A percentile compares a stretch with the other conserved stretches of the same genome.
Conservation (phyloP, 2,329 filamentous ascomycete genomes). For the Pseudogymnoascus sp. region DNA sequence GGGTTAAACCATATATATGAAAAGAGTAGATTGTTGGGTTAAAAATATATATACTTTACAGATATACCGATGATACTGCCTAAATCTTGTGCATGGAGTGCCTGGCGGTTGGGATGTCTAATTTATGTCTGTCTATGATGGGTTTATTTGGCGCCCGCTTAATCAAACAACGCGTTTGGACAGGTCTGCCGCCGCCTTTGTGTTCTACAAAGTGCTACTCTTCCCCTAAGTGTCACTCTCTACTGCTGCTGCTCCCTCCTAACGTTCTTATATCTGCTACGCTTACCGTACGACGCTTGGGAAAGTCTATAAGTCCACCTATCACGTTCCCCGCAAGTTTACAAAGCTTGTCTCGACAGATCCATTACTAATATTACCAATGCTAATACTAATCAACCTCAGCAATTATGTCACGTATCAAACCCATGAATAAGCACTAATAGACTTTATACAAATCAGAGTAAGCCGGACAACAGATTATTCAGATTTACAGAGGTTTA, state of each 20-base stretch:
- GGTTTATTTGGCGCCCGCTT: too few species aligned
- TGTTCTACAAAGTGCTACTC: too few species aligned
- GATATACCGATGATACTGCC: neutral
- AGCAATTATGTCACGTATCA: neutral
- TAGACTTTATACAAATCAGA: neutral
- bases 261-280: too few species aligned
- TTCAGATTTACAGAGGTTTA: neutral
- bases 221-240: too few species aligned
- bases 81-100: neutral
- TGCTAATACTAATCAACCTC: neutral
- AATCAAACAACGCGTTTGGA: too few species aligned
- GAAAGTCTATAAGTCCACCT: neutral
- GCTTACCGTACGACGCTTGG: neutral
- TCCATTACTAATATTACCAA: neutral
- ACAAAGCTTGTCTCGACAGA: neutral
- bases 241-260: too few species aligned
- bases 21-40: conserved; percentile 4
- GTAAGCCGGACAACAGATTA: neutral
- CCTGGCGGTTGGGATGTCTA: neutral
- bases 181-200: too few species aligned
- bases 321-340: neutral
- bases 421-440: neutral
- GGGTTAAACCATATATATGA: neutral
- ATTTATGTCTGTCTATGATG: neutral
- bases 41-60: neutral